Conservation (phyloP, 768 basidiomycete species). For the Exidia glandulosa region DNA sequence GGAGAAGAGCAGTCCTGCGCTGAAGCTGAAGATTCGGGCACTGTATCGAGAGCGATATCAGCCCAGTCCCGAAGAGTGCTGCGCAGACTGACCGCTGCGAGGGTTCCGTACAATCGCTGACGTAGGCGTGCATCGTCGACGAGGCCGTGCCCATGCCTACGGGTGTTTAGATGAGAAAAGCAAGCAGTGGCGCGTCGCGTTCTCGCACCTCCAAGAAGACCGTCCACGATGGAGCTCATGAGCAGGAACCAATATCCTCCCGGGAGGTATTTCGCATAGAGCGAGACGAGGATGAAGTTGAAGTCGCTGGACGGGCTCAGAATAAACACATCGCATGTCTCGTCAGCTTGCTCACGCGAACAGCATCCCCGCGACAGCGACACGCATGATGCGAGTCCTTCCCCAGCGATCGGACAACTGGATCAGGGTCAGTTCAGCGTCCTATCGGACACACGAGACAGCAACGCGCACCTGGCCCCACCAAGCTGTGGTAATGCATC, state of each 20-base stretch:
- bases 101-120: slow-evolving; percentile 55
- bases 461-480: slow-evolving; percentile 41
- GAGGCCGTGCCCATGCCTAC: slow-evolving; percentile 41
- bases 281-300: slow-evolving; percentile 54
- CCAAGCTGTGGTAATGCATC: slow-evolving; percentile 71
- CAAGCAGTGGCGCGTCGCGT: slow-evolving; percentile 6
- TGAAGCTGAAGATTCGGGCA: slow-evolving; percentile 53
- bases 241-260: slow-evolving; percentile 77
- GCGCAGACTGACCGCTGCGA: slow-evolving; percentile 33
- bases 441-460: background rate
- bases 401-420: slow-evolving; percentile 74
- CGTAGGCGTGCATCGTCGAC: slow-evolving; percentile 52
- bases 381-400: slow-evolving; percentile 49
- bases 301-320: slow-evolving; percentile 35
- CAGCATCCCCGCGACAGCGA: slow-evolving; percentile 51
- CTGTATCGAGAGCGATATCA: too few species aligned
- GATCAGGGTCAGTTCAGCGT: too few species aligned
- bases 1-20: slow-evolving; percentile 53
- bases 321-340: too few species aligned
- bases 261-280: slow-evolving; percentile 48
- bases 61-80: background rate
- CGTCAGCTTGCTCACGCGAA: slow-evolving; percentile 30
- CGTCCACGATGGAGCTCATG: slow-evolving; percentile 54
- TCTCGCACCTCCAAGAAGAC: slow-evolving; percentile 52
- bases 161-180: slow-evolving; percentile 13